Percentiles rank a stretch among this genome's conserved stretches.
phyloP scores from a whole-genome alignment of 768 basidiomycete species.

The Lactarius hatsudake region DNA sequence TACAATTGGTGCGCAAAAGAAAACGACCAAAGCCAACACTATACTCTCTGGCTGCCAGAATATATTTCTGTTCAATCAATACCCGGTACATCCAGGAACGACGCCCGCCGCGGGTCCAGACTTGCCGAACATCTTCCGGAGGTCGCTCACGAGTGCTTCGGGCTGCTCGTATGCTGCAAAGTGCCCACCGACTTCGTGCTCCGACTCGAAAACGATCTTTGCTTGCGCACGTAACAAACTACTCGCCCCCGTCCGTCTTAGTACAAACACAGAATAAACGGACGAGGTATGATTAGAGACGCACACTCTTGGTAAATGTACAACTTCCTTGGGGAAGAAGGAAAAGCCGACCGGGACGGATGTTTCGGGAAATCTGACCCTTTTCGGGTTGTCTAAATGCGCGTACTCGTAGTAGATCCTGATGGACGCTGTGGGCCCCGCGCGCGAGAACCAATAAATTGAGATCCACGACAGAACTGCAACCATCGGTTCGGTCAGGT shows the following conservation, averaged over 20 bases:
- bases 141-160: slow-evolving; percentile 44
- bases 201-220: too few relatives aligned
- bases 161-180: slow-evolving; percentile 51
- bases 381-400: background rate
- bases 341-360: too few relatives aligned
- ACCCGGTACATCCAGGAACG: slow-evolving; percentile 35
- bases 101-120: slow-evolving; percentile 49
- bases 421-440: slow-evolving; percentile 55
- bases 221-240: too few relatives aligned
- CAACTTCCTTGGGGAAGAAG: too few relatives aligned
- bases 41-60: background rate
- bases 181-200: too few relatives aligned
- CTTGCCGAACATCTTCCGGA: slow-evolving; percentile 56
- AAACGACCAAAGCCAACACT: background rate
- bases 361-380: background rate
- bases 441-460: too few relatives aligned
- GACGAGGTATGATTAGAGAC: too few relatives aligned
- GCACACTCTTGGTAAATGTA: too few relatives aligned
- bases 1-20: background rate
- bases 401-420: slow-evolving; percentile 56
- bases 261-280: too few relatives aligned
- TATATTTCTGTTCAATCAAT: background rate
- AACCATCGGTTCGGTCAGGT: background rate
- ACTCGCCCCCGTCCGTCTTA: too few relatives aligned
- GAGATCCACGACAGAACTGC: slow-evolving; percentile 60